Evolutionary conservation across 192 early-diverging fungal species (phyloP).

Genomic region (Umbelopsis isabellina): DNA sequence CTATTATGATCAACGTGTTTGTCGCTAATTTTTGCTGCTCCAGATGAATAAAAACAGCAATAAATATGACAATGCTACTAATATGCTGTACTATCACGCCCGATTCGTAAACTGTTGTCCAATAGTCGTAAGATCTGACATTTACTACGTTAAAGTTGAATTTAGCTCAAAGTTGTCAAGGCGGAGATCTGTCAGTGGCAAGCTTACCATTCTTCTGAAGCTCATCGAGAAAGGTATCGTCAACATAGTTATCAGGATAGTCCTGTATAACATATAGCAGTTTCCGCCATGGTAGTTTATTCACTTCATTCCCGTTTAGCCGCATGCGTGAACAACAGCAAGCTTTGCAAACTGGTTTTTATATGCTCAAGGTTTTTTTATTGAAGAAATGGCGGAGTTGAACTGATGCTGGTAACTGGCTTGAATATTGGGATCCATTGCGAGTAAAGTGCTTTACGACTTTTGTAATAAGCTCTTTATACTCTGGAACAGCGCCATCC

Average conservation of each 20-base stretch:
- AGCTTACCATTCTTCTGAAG: conserved; percentile 83
- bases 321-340: conserved; percentile 1
- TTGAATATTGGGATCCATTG: too few relatives aligned
- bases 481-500: too few relatives aligned
- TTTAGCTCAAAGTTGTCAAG: neutral
- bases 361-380: too few relatives aligned
- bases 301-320: conserved; percentile 5
- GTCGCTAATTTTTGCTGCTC: conserved; percentile 60
- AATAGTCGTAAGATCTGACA: conserved; percentile 82
- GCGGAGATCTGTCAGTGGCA: neutral
- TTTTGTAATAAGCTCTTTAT: too few relatives aligned
- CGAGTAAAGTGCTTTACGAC: too few relatives aligned
- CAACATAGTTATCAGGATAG: conserved; percentile 92
- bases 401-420: too few relatives aligned
- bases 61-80: conserved; percentile 82
- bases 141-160: conserved; percentile 58
- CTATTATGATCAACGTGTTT: conserved; percentile 59
- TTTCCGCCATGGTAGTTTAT: conserved; percentile 70
- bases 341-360: too few relatives aligned
- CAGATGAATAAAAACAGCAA: conserved; percentile 85
- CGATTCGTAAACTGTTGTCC: conserved; percentile 75
- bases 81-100: conserved; percentile 85
- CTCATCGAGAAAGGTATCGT: conserved; percentile 83
- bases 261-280: conserved; percentile 86
- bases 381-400: too few relatives aligned